Conservation (phyloP, 2,329 filamentous ascomycete genomes). For the Fusarium nodosum region DNA sequence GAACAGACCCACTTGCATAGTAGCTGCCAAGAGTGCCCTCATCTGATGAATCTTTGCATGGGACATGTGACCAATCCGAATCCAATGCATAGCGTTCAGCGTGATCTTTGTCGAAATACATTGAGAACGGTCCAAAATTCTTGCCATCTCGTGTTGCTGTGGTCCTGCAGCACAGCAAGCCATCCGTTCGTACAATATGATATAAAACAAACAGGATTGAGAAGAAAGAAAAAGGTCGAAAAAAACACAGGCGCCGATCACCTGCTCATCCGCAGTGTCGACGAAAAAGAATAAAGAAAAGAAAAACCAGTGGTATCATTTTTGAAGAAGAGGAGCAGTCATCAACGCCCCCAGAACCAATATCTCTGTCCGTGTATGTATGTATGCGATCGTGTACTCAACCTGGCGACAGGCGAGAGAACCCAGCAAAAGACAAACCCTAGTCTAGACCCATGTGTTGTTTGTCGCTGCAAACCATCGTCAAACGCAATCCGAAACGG, state of each 20-base stretch:
- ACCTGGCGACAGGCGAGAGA: constrained; percentile 46
- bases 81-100: neutral
- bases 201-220: constrained; percentile 24
- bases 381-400: constrained; percentile 46
- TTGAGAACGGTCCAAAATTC: neutral
- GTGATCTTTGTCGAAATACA: constrained; percentile 1
- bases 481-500: constrained; percentile 12
- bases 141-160: constrained; percentile 1
- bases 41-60: constrained; percentile 6
- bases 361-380: constrained; percentile 42
- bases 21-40: constrained; percentile 8
- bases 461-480: constrained; percentile 33
- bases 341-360: constrained; percentile 46
- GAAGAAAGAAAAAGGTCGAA: constrained; percentile 7
- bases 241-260: constrained; percentile 16
- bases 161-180: neutral
- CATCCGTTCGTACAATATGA: constrained; percentile 29
- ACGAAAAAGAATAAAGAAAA: constrained; percentile 22
- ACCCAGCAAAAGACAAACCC: constrained; percentile 43
- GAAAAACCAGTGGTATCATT: constrained; percentile 50
- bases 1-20: constrained; percentile 9
- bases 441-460: constrained; percentile 44
- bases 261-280: constrained; percentile 15
- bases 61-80: constrained; percentile 8
- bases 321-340: constrained; percentile 44